phyloP scores from a whole-genome alignment of 768 basidiomycete genomes.

The Rhodotorula kratochvilovae region DNA sequence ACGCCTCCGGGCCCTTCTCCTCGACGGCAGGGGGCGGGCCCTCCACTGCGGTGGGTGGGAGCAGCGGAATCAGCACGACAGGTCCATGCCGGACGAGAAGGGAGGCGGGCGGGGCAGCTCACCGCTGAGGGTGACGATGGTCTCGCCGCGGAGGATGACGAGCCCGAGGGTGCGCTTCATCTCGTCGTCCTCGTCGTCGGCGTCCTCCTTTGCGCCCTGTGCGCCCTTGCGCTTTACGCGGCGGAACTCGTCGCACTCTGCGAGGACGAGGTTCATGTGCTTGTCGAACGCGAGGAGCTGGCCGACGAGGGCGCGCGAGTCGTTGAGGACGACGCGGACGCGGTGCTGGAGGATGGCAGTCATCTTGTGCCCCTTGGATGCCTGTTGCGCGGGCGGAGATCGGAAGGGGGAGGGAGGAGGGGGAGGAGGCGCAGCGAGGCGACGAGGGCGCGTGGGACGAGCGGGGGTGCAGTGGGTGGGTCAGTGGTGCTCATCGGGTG shows the following conservation, averaged over 20 bases:
- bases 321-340: constrained; percentile 93
- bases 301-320: constrained; percentile 88
- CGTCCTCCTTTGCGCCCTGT: constrained; percentile 54
- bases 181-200: constrained; percentile 59
- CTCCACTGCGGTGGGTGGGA: constrained; percentile 10
- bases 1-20: constrained; percentile 23
- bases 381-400: constrained; percentile 44
- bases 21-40: constrained; percentile 33
- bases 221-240: constrained; percentile 82
- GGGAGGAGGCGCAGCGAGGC: no score
- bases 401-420: constrained; percentile 56
- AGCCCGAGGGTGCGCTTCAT: constrained; percentile 95
- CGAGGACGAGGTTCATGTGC: constrained; percentile 98
- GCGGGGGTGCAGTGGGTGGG: no score
- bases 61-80: neutral
- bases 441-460: no score
- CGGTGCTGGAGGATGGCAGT: constrained; percentile 95
- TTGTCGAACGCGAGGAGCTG: constrained; percentile 99
- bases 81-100: neutral
- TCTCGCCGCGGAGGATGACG: constrained; percentile 92
- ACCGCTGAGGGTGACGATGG: constrained; percentile 87
- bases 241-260: constrained; percentile 97
- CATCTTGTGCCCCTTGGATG: constrained; percentile 68
- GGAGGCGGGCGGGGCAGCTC: neutral
- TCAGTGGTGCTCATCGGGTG: no score